Evolutionary conservation across 2,329 filamentous ascomycete species (phyloP).

Genomic region (Mollisia scopiformis): DNA sequence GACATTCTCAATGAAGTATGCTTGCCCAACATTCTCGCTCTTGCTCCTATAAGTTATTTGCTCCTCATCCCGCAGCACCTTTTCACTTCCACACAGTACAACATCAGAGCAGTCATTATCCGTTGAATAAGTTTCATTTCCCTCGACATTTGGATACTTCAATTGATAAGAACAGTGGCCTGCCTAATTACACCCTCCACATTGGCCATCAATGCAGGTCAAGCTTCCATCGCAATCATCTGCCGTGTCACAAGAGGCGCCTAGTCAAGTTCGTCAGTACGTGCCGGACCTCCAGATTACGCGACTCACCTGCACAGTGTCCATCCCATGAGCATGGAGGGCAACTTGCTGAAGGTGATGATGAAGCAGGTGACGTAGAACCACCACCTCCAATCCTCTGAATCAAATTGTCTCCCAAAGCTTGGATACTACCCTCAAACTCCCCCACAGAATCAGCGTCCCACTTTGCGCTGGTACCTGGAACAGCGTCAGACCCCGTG

Average conservation of each 20-base stretch:
- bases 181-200: slow-evolving; percentile 8
- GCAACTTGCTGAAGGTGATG: neutral
- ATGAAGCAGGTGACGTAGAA: slow-evolving; percentile 1
- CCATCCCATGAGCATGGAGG: slow-evolving; percentile 22
- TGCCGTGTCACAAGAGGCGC: slow-evolving; percentile 3
- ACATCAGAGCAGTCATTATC: slow-evolving; percentile 21
- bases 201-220: neutral
- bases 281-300: neutral
- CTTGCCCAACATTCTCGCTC: neutral
- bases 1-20: neutral
- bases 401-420: slow-evolving; percentile 56
- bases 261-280: neutral
- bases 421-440: slow-evolving; percentile 56
- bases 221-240: slow-evolving; percentile 12
- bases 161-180: slow-evolving; percentile 8
- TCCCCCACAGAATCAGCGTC: slow-evolving; percentile 48
- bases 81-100: slow-evolving; percentile 15
- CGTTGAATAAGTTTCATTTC: slow-evolving; percentile 15
- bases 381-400: slow-evolving; percentile 34
- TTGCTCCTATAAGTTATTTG: neutral
- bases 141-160: neutral
- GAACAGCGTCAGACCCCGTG: slow-evolving; percentile 56
- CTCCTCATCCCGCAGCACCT: slow-evolving; percentile 10
- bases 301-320: slow-evolving; percentile 20
- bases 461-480: slow-evolving; percentile 59